Conservation (phyloP, 2,329 filamentous ascomycete genomes). For the Aspergillus spinulosporus region DNA sequence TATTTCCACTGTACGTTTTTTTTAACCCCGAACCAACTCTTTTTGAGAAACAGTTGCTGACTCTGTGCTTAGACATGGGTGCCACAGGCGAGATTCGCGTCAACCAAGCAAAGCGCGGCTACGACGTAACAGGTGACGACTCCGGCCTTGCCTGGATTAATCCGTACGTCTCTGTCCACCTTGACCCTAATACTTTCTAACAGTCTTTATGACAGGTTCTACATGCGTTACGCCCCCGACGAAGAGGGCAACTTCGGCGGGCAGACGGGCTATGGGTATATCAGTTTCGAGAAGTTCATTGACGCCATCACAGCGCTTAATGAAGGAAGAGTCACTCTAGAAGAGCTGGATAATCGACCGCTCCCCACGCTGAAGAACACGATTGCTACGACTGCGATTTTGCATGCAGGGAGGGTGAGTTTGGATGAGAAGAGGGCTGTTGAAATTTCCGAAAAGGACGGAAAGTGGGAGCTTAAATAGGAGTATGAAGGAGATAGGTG, state of each 20-base stretch:
- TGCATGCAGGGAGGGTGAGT: constrained; percentile 81
- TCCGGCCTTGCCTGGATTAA: constrained; percentile 78
- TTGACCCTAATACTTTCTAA: neutral
- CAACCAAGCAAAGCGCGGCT: constrained; percentile 91
- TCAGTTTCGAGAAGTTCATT: constrained; percentile 94
- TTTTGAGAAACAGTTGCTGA: neutral
- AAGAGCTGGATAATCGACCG: constrained; percentile 75
- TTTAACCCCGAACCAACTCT: neutral
- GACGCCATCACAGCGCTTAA: constrained; percentile 81
- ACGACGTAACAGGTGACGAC: constrained; percentile 87
- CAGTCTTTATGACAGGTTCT: constrained; percentile 57
- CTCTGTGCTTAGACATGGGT: constrained; percentile 61
- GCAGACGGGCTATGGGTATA: constrained; percentile 88
- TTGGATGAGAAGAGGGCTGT: constrained; percentile 80
- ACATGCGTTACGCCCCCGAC: constrained; percentile 91
- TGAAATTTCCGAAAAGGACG: constrained; percentile 58
- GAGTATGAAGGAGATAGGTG: no score
- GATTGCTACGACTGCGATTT: constrained; percentile 84
- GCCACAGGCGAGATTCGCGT: constrained; percentile 80
- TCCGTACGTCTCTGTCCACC: constrained; percentile 52
- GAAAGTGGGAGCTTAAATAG: constrained; percentile 63
- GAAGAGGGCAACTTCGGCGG: constrained; percentile 93
- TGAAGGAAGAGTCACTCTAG: constrained; percentile 68
- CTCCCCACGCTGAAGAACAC: constrained; percentile 87
- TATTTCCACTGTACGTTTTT: constrained; percentile 74